Evolutionary conservation across 2,329 filamentous ascomycete genomes (phyloP).

Genomic region (Colletotrichum theobromicola): DNA sequence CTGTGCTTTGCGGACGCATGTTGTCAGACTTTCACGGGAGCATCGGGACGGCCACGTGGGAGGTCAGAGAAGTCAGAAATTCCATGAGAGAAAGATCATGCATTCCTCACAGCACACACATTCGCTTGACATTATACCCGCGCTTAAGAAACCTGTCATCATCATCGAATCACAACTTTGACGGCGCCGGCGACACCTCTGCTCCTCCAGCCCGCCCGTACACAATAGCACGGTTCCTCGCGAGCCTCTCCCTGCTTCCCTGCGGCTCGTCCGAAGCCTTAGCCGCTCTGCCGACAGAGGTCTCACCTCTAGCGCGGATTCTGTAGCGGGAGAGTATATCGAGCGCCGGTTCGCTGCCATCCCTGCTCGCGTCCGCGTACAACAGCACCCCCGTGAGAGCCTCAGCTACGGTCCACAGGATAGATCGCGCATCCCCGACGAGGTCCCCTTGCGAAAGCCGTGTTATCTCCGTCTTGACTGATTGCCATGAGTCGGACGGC

Average conservation of each 20-base stretch:
- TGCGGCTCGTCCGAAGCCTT: not conserved
- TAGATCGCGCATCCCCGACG: constrained; percentile 48
- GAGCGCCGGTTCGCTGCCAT: constrained; percentile 38
- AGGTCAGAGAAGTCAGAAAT: not conserved
- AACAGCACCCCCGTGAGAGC: constrained; percentile 48
- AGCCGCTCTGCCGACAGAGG: not conserved
- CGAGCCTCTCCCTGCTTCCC: constrained; percentile 22
- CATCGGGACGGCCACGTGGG: not conserved
- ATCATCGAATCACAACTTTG: not conserved
- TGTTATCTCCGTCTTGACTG: constrained; percentile 41
- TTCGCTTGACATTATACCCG: not conserved
- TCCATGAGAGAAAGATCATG: not conserved
- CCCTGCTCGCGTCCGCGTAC: constrained; percentile 41
- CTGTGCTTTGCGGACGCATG: not conserved
- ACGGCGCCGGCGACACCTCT: not conserved
- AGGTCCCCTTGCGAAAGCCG: constrained; percentile 40
- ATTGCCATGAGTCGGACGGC: constrained; percentile 42
- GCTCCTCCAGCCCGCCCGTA: constrained; percentile 32
- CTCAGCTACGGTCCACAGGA: constrained; percentile 50
- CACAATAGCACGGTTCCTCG: constrained; percentile 37
- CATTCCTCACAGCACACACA: not conserved
- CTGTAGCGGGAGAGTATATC: constrained; percentile 38
- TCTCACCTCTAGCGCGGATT: constrained; percentile 22
- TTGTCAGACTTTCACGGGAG: not conserved
- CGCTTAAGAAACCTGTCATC: not conserved